These are phyloP conservation scores for Picea glauca DNA, from an alignment of 75 land plant genomes.

Conservation along the genomic window DNA sequence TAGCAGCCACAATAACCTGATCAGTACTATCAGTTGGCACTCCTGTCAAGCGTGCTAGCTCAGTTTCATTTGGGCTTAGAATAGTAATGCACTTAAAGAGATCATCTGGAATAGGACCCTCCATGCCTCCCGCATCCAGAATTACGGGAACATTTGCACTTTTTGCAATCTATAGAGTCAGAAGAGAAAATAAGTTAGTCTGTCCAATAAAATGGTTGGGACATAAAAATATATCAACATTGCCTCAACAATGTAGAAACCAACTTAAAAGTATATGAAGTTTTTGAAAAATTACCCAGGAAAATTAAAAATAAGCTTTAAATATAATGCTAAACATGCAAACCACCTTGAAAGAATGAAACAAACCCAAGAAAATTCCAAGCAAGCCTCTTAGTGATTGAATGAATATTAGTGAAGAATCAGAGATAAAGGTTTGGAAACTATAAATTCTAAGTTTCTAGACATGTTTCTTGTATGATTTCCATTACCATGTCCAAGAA, in stretches of 20 bases:
- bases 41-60: constrained; percentile 74
- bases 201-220: not conserved
- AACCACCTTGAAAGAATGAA: not conserved
- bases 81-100: constrained; percentile 61
- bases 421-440: too few species aligned
- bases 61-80: constrained; percentile 95
- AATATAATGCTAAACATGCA: not conserved
- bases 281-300: too few species aligned
- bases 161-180: constrained; percentile 59
- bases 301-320: not conserved
- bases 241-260: not conserved
- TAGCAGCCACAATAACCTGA: constrained; percentile 67
- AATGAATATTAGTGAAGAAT: too few species aligned
- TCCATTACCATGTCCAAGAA: not conserved
- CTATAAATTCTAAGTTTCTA: too few species aligned
- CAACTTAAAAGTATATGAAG: not conserved
- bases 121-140: constrained; percentile 94
- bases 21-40: constrained; percentile 67
- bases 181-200: too few species aligned
- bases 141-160: constrained; percentile 85
- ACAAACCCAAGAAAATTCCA: not conserved
- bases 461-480: too few species aligned
- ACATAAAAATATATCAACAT: not conserved
- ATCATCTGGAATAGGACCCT: constrained; percentile 73
- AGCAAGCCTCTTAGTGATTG: not conserved